Evolutionary conservation across 2,329 filamentous ascomycete genomes (phyloP).

Genomic region (Plenodomus lindquistii): DNA sequence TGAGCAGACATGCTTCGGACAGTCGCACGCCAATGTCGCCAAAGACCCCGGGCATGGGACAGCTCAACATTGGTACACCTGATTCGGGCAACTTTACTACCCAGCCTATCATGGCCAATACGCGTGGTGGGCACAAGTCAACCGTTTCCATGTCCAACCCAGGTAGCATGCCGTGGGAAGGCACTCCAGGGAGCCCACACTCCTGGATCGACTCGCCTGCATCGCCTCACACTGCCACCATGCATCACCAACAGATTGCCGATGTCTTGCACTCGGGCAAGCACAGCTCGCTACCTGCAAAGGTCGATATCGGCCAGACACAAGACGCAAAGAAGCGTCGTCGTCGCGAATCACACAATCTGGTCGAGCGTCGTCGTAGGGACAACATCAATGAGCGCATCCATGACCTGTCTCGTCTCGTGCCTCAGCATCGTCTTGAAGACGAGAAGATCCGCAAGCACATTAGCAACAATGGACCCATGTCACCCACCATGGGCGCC

Average conservation of each 20-base stretch:
- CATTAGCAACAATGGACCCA: constrained; percentile 85
- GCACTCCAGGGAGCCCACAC: constrained; percentile 79
- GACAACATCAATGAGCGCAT: constrained; percentile 99
- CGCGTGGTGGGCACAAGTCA: constrained; percentile 69
- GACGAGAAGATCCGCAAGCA: constrained; percentile 97
- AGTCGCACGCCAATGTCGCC: constrained; percentile 81
- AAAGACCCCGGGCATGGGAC: constrained; percentile 77
- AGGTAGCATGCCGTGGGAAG: constrained; percentile 83
- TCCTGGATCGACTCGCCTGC: constrained; percentile 88
- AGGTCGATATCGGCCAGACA: constrained; percentile 71
- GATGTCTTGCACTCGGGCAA: constrained; percentile 84
- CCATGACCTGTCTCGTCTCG: constrained; percentile 90
- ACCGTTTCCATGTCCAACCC: neutral
- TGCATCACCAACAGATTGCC: constrained; percentile 77
- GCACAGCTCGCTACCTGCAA: constrained; percentile 85
- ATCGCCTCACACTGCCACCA: constrained; percentile 72
- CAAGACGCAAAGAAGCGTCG: constrained; percentile 93
- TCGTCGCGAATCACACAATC: constrained; percentile 90
- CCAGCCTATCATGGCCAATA: constrained; percentile 74
- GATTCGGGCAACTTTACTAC: constrained; percentile 74
- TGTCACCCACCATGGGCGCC: constrained; percentile 79
- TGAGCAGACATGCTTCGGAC: constrained; percentile 68
- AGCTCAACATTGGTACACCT: constrained; percentile 70
- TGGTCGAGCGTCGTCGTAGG: constrained; percentile 89
- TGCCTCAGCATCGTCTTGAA: constrained; percentile 88